Evolutionary conservation across 148 eudicot genomes (phyloP).

Genomic region (Agrostemma githago): DNA sequence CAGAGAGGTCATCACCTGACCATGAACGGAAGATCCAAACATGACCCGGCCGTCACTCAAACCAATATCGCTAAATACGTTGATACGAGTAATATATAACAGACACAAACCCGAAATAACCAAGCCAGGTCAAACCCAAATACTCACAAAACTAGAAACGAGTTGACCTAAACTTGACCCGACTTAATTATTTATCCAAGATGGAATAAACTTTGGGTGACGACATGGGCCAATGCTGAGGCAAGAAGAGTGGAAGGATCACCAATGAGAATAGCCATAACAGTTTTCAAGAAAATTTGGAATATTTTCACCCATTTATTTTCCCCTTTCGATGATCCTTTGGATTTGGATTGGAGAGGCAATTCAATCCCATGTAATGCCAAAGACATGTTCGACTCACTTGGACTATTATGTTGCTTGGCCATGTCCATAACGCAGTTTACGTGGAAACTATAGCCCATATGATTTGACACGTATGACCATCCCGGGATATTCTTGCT

Average conservation of each 20-base stretch:
- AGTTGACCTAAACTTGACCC: too few relatives aligned
- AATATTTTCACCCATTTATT: constrained; percentile 13
- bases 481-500: constrained; percentile 11
- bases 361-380: background rate
- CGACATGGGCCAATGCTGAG: constrained; percentile 14
- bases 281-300: constrained; percentile 8
- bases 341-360: constrained; percentile 1
- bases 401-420: background rate
- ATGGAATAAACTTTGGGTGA: constrained; percentile 1
- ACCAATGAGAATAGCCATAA: constrained; percentile 20
- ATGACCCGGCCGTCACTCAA: too few relatives aligned
- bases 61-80: too few relatives aligned
- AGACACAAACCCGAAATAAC: too few relatives aligned
- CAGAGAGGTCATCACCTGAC: too few relatives aligned
- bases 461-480: constrained; percentile 8
- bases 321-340: background rate
- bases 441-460: constrained; percentile 17
- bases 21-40: too few relatives aligned
- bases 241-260: constrained; percentile 24
- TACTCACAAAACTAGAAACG: too few relatives aligned
- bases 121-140: too few relatives aligned
- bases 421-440: constrained; percentile 20
- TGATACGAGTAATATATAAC: too few relatives aligned
- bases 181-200: background rate
- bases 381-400: background rate